Evolutionary conservation across 306 rosid genomes (phyloP).

Genomic region (Pterocarpus santalinus): DNA sequence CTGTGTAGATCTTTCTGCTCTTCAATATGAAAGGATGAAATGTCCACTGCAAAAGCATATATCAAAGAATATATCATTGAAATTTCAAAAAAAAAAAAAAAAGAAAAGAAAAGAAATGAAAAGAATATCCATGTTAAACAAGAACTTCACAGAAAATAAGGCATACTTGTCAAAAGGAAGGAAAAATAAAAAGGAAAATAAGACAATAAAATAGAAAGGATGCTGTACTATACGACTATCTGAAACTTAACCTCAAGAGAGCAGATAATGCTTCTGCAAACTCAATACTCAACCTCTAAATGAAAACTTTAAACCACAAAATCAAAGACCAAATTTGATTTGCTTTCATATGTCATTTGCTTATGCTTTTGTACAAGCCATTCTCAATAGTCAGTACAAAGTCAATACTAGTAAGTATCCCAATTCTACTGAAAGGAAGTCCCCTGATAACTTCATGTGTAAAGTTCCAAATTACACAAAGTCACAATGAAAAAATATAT

Average conservation of each 20-base stretch:
- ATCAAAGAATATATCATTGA: slow-evolving; percentile 39
- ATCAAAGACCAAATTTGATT: slow-evolving; percentile 4
- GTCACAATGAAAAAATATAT: slow-evolving; percentile 13
- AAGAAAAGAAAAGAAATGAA: no score
- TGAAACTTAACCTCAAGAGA: slow-evolving; percentile 16
- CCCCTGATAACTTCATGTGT: neutral
- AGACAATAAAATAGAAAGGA: slow-evolving; percentile 2
- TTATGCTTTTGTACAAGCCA: neutral
- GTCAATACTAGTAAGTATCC: neutral
- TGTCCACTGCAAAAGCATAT: slow-evolving; percentile 87
- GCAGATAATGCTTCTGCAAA: slow-evolving; percentile 11
- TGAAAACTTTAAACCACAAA: slow-evolving; percentile 27
- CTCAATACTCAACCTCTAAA: slow-evolving; percentile 1
- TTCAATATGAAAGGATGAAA: slow-evolving; percentile 94
- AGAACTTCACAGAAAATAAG: slow-evolving; percentile 19
- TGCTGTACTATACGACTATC: slow-evolving; percentile 1
- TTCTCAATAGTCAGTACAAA: slow-evolving; percentile 30
- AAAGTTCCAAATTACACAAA: slow-evolving; percentile 25
- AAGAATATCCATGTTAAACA: neutral
- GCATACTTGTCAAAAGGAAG: neutral
- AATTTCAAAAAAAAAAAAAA: neutral
- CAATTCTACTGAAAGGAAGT: neutral
- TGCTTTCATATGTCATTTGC: neutral
- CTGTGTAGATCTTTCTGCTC: slow-evolving; percentile 91
- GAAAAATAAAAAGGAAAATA: slow-evolving; percentile 8